Percentiles rank a stretch among this genome's conserved stretches.
phyloP scores from a whole-genome alignment of 1,284 basidiomycete species.

The Microbotryum silenes-acaulis region DNA sequence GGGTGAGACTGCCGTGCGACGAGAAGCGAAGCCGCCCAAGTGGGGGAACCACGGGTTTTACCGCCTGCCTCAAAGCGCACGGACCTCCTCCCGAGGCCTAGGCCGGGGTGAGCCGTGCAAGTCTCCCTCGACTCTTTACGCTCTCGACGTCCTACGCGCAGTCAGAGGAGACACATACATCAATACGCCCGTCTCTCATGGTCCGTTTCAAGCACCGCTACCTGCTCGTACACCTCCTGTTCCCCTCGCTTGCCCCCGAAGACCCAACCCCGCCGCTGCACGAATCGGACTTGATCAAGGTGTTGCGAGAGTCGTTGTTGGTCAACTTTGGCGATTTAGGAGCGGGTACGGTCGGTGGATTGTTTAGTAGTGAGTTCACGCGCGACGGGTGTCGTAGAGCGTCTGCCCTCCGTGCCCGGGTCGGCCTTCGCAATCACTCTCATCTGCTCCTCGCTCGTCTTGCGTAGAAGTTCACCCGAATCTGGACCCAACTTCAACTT shows the following conservation, averaged over 20 bases:
- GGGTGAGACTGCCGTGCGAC: background rate
- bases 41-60: background rate
- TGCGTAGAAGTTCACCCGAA: background rate
- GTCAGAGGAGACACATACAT: background rate
- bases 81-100: background rate
- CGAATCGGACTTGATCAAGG: slow-evolving; percentile 24
- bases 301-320: slow-evolving; percentile 30
- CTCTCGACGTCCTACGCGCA: background rate
- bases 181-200: slow-evolving; percentile 6
- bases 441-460: too few relatives aligned
- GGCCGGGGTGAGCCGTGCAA: too few relatives aligned
- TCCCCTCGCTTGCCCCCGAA: slow-evolving; percentile 15
- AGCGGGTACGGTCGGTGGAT: slow-evolving; percentile 33
- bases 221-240: slow-evolving; percentile 33
- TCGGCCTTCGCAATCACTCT: too few relatives aligned
- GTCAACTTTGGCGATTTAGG: slow-evolving; percentile 36
- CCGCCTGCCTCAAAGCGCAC: background rate
- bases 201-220: slow-evolving; percentile 35
- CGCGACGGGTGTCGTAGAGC: background rate
- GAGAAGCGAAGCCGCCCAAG: background rate
- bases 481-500: background rate
- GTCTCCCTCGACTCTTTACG: background rate
- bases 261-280: slow-evolving; percentile 9
- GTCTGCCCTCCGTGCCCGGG: background rate
- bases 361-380: slow-evolving; percentile 28